A percentile compares a stretch with the other conserved stretches of the same genome.
phyloP scores from a whole-genome alignment of 768 basidiomycete genomes.

The Calocera cornea region DNA sequence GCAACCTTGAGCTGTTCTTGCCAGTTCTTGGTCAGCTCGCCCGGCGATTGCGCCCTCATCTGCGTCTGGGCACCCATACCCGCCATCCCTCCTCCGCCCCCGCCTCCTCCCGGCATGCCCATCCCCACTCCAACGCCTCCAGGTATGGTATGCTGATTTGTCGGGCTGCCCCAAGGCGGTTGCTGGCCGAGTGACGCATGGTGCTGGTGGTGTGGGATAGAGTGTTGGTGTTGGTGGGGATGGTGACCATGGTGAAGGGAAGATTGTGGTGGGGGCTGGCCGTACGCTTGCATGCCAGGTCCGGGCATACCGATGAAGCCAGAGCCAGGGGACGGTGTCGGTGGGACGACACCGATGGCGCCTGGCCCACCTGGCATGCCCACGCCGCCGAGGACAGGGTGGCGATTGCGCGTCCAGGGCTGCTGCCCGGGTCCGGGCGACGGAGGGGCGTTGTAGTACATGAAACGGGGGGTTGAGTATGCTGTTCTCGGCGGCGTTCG shows the following conservation, averaged over 20 bases:
- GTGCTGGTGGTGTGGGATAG: not conserved
- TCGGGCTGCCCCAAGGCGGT: slow-evolving; percentile 1
- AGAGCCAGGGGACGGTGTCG: not conserved
- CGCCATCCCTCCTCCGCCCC: not conserved
- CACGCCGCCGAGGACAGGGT: not conserved
- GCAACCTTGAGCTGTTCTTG: slow-evolving; percentile 1
- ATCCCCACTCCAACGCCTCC: not conserved
- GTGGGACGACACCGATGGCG: slow-evolving; percentile 1
- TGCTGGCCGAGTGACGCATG: slow-evolving; percentile 5
- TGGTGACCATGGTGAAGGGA: not conserved
- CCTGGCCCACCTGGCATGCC: not conserved
- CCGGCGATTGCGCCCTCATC: not conserved
- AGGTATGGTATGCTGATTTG: not conserved
- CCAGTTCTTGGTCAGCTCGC: slow-evolving; percentile 1
- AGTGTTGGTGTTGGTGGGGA: slow-evolving; percentile 2
- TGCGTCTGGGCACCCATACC: not conserved
- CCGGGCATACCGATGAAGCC: slow-evolving; percentile 1
- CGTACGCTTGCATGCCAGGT: not conserved
- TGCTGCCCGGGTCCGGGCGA: slow-evolving; percentile 5
- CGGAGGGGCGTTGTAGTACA: slow-evolving; percentile 5
- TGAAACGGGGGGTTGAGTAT: not conserved
- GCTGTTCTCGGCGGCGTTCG: not conserved
- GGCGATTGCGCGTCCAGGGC: not conserved
- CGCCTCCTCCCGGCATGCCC: not conserved
- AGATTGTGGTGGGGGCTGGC: slow-evolving; percentile 1